Percentiles rank a stretch among this genome's conserved stretches.
Evolutionary conservation across 2,329 filamentous ascomycete genomes (phyloP).

Genomic region (Ceratocystis cubensis): DNA sequence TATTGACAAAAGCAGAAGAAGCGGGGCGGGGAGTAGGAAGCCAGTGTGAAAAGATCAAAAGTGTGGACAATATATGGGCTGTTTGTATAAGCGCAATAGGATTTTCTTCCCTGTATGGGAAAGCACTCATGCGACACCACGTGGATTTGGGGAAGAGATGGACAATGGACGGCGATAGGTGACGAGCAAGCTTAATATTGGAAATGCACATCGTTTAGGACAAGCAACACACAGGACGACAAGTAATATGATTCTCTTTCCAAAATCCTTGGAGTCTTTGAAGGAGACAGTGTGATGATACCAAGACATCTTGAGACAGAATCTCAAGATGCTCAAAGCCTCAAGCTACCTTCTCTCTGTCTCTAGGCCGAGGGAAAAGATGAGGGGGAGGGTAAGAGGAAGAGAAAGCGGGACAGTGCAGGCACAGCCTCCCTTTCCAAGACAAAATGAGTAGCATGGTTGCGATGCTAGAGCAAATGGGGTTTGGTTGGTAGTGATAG

Average conservation of each 20-base stretch:
- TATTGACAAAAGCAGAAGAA: neutral
- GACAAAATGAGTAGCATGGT: neutral
- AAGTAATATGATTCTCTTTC: neutral
- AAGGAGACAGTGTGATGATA: neutral
- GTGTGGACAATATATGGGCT: neutral
- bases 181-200: neutral
- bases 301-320: neutral
- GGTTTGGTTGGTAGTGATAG: neutral
- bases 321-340: neutral
- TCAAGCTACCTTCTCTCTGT: neutral
- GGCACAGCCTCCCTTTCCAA: neutral
- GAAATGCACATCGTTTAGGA: neutral
- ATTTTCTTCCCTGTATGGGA: neutral
- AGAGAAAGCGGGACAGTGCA: neutral
- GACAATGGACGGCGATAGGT: neutral
- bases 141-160: neutral
- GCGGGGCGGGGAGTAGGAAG: neutral
- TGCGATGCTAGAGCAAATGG: neutral
- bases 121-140: neutral
- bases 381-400: neutral
- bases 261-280: neutral
- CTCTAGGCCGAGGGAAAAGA: too few species aligned
- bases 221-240: neutral
- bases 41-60: neutral
- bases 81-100: neutral